These are phyloP conservation scores for Penicillium chermesinum DNA, from an alignment of 495 filamentous ascomycete genomes.

Conservation along the genomic window DNA sequence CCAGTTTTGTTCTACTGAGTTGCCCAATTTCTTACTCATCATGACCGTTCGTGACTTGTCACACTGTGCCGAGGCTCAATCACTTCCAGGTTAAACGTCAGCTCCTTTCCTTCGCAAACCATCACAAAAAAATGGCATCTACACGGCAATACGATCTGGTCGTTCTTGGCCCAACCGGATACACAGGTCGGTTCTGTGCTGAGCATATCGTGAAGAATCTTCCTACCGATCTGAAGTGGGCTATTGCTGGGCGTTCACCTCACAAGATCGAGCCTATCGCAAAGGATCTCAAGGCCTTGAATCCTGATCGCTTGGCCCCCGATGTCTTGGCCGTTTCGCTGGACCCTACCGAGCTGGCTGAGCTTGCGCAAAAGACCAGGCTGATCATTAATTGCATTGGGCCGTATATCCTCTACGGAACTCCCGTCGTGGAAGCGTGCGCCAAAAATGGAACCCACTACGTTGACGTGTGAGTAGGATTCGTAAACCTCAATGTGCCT, in stretches of 20 bases:
- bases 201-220: slow-evolving; percentile 70
- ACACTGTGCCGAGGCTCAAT: slow-evolving; percentile 1
- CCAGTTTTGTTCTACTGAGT: too few relatives aligned
- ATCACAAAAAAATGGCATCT: slow-evolving; percentile 26
- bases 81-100: slow-evolving; percentile 5
- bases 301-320: slow-evolving; percentile 65
- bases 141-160: slow-evolving; percentile 74
- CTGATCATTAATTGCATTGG: slow-evolving; percentile 81
- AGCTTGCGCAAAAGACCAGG: slow-evolving; percentile 67
- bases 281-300: slow-evolving; percentile 58
- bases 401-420: slow-evolving; percentile 74
- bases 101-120: slow-evolving; percentile 1
- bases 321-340: slow-evolving; percentile 55
- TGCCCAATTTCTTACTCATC: too few relatives aligned
- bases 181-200: slow-evolving; percentile 74
- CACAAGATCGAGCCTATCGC: slow-evolving; percentile 65
- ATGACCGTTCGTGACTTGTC: too few relatives aligned
- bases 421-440: slow-evolving; percentile 81
- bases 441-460: slow-evolving; percentile 86
- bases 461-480: slow-evolving; percentile 59
- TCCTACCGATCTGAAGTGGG: slow-evolving; percentile 84
- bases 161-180: slow-evolving; percentile 79
- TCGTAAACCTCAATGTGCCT: background rate
- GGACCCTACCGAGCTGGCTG: slow-evolving; percentile 55
- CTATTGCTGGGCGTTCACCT: slow-evolving; percentile 74